Evolutionary conservation across 768 basidiomycete genomes (phyloP).

Genomic region (Termitomyces eurrhizus): DNA sequence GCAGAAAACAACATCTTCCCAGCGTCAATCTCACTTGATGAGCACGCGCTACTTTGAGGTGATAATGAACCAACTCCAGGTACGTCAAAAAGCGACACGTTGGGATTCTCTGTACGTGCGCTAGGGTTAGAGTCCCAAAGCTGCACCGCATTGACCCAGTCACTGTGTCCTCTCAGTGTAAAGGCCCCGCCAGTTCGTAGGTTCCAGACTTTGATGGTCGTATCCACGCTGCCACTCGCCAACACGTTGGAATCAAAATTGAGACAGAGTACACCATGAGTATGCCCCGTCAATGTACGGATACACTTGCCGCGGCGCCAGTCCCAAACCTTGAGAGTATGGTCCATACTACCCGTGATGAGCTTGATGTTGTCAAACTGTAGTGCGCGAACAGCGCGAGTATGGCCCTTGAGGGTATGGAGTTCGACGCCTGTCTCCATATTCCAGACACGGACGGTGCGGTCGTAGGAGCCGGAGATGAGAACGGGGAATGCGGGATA

Average conservation of each 20-base stretch:
- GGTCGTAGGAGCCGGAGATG: conserved; percentile 97
- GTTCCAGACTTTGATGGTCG: conserved; percentile 96
- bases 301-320: conserved; percentile 90
- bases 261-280: conserved; percentile 87
- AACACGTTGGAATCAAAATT: conserved; percentile 90
- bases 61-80: conserved; percentile 18
- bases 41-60: conserved; percentile 22
- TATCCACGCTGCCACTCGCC: conserved; percentile 89
- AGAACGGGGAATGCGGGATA: conserved; percentile 90
- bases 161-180: conserved; percentile 85
- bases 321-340: conserved; percentile 93
- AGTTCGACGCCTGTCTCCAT: conserved; percentile 86
- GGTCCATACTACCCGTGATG: conserved; percentile 96
- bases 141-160: conserved; percentile 95
- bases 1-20: conserved; percentile 98
- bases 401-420: conserved; percentile 84
- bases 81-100: conserved; percentile 33
- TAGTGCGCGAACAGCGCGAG: conserved; percentile 84
- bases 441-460: conserved; percentile 94
- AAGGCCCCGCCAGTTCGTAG: conserved; percentile 89
- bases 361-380: conserved; percentile 96
- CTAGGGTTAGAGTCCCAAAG: conserved; percentile 74
- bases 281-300: conserved; percentile 84
- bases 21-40: conserved; percentile 54
- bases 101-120: conserved; percentile 25